phyloP scores from a whole-genome alignment of 2,329 filamentous ascomycete species.

The Drechmeria coniospora region DNA sequence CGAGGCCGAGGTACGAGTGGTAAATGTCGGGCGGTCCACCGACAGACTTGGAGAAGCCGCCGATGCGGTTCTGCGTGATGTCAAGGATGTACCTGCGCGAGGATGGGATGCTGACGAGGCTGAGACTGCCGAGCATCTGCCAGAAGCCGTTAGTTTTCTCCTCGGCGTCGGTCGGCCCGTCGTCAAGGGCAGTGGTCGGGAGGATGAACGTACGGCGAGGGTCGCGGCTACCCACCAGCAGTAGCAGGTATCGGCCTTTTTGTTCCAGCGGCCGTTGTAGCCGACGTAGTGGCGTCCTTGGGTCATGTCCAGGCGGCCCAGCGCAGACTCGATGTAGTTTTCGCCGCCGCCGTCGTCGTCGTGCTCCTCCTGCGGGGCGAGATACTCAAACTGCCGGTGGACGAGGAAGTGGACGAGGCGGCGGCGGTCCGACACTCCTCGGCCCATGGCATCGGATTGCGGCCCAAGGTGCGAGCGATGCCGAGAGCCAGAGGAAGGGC shows the following conservation, averaged over 20 bases:
- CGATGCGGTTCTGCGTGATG: conserved; percentile 74
- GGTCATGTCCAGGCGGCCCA: conserved; percentile 19
- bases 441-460: conserved; percentile 17
- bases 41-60: conserved; percentile 63
- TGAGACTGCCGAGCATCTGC: conserved; percentile 40
- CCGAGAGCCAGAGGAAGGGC: conserved; percentile 31
- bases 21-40: conserved; percentile 63
- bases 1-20: conserved; percentile 78
- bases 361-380: conserved; percentile 28
- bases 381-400: conserved; percentile 47
- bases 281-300: conserved; percentile 40
- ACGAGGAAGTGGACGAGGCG: conserved; percentile 40
- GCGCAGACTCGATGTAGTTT: conserved; percentile 17
- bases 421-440: conserved; percentile 18
- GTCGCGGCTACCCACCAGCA: conserved; percentile 78
- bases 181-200: conserved; percentile 18
- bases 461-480: conserved; percentile 6
- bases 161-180: background rate
- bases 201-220: conserved; percentile 24
- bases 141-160: background rate
- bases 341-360: conserved; percentile 28
- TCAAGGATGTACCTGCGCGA: conserved; percentile 68
- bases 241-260: conserved; percentile 89
- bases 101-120: conserved; percentile 41
- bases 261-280: conserved; percentile 84